Evolutionary conservation across 306 rosid genomes (phyloP), one percentile per base, ranked within the genome.

Genomic region (Styphnolobium japonicum): DNA sequence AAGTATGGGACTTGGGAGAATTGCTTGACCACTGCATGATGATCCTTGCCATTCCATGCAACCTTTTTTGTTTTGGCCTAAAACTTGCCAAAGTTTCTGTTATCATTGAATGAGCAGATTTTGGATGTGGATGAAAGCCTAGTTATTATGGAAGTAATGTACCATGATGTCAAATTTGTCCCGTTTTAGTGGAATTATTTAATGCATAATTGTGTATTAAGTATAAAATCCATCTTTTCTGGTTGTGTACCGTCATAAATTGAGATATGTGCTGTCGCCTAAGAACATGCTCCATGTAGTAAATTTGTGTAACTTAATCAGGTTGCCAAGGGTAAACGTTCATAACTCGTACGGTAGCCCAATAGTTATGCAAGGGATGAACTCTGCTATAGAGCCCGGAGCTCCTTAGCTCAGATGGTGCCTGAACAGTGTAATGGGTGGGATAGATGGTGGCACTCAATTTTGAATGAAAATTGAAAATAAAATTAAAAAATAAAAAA

Each of bases 1-100:
- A 93, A 90, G 81, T 90, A 89, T 63, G 98, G 98, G 4, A 80
- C 92, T 23, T 95, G 98, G 98, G 98, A 91, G 85, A 76, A 87
- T 85, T 91, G 97, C 85, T 79, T 90, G 89, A 87, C 91, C 52
- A 85, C 92, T 10, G 81, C 90, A 19, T 86, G 85, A 81, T 76
- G 6, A 63, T 75, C 79, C 68, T 10, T 56, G 57, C 68, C 22
- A 16, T 42, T 6, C 37, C 37, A 56, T 46, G 48, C 74, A 46
- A 61, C 67, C 11, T n/a, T 46, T 14, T 10, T 53, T 5, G 3
- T 19, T 21, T 27, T 72, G 39, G 22, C 63, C 34, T 15, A n/a
- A 22, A 73, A 53, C 22, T 77, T n/a, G 22, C 51, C 23, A 39
- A 71, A 62, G 69, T 64, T 34, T 78, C 8, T 68, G 39, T n/a